Conservation (phyloP, 2,329 filamentous ascomycete species). For the Emmonsiellopsis sp. region DNA sequence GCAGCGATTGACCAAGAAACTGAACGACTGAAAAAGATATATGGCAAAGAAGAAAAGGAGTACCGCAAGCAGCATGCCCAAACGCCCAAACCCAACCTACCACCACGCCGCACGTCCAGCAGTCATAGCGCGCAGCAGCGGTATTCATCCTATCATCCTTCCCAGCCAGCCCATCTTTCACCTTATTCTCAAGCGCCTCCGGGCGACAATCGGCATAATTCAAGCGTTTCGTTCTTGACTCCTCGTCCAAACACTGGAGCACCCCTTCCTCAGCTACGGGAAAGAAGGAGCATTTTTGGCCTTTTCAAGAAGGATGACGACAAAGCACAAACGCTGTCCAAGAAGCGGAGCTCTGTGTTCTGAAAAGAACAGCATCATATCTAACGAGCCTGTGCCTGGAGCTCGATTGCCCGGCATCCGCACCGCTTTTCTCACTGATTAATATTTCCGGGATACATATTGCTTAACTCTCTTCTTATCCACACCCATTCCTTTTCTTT, state of each 20-base stretch:
- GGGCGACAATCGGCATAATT: slow-evolving; percentile 6
- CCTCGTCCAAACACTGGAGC: slow-evolving; percentile 7
- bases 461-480: not conserved
- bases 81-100: slow-evolving; percentile 11
- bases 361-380: not conserved
- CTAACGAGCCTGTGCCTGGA: not conserved
- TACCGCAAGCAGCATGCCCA: slow-evolving; percentile 16
- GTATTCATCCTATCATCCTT: slow-evolving; percentile 15
- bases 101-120: slow-evolving; percentile 12
- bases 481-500: not conserved
- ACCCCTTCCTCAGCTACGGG: slow-evolving; percentile 21
- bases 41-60: slow-evolving; percentile 38
- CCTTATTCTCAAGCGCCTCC: slow-evolving; percentile 8
- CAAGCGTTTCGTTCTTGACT: slow-evolving; percentile 12
- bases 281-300: slow-evolving; percentile 39
- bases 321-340: slow-evolving; percentile 26
- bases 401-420: not conserved
- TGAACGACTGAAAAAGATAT: slow-evolving; percentile 54
- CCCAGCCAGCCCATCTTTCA: slow-evolving; percentile 7
- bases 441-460: too few relatives aligned
- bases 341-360: slow-evolving; percentile 41
- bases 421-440: too few relatives aligned
- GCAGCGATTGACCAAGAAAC: slow-evolving; percentile 67
- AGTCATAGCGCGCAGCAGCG: slow-evolving; percentile 3
- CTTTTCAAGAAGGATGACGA: slow-evolving; percentile 29